These are phyloP conservation scores for Clonostachys byssicola DNA, from an alignment of 2,329 filamentous ascomycete species.

Conservation along the genomic window DNA sequence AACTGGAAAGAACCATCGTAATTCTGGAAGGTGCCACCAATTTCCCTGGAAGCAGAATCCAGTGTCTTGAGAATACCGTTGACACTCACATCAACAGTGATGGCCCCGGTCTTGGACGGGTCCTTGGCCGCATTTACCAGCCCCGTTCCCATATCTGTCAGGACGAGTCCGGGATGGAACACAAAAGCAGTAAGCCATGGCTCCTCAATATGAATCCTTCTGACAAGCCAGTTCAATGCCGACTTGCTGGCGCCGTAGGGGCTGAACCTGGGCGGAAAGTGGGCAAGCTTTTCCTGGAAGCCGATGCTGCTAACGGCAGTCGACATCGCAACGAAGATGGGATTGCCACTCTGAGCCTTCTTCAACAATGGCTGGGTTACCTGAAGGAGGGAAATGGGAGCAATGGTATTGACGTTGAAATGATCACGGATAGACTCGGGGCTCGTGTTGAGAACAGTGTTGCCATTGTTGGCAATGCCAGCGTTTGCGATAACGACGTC, in stretches of 20 bases:
- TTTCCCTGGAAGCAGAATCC: background rate
- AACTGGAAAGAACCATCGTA: background rate
- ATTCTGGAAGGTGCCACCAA: background rate
- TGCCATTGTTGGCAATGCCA: background rate
- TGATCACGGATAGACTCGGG: background rate
- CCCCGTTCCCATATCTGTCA: conserved; percentile 1
- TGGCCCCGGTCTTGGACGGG: background rate
- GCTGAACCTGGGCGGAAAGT: background rate
- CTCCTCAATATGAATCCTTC: conserved; percentile 13
- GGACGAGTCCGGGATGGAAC: conserved; percentile 7
- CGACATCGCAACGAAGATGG: background rate
- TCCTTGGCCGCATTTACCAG: background rate
- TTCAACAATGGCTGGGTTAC: background rate
- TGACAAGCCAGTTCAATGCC: background rate
- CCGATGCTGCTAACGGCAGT: background rate
- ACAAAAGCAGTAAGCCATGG: conserved; percentile 11
- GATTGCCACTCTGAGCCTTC: background rate
- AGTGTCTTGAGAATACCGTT: background rate
- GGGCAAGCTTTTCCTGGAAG: background rate
- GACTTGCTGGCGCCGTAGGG: background rate
- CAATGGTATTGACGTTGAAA: background rate
- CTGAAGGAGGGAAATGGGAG: background rate
- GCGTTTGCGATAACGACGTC: background rate
- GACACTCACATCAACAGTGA: background rate
- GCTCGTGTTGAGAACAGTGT: background rate